A percentile compares a stretch with the other conserved stretches of the same genome.
Evolutionary conservation across 768 basidiomycete genomes (phyloP).

Genomic region (Termitomyces sp.): DNA sequence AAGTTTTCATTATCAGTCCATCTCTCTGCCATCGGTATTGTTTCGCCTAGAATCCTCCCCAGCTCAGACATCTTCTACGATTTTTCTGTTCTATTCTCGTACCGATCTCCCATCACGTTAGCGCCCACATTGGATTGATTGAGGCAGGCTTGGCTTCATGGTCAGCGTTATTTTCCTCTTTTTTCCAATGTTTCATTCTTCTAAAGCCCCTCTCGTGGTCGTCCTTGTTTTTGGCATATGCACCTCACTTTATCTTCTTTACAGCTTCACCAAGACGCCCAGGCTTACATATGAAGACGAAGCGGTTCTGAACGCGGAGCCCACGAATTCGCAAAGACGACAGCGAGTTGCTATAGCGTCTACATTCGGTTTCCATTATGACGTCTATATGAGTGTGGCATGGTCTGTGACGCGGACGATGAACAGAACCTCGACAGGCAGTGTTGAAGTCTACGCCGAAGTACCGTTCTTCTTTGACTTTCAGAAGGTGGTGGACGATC

Average conservation of each 20-base stretch:
- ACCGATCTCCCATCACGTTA: too few relatives aligned
- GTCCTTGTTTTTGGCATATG: background rate
- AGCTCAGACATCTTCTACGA: too few relatives aligned
- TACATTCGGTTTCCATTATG: conserved; percentile 30
- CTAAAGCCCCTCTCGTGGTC: background rate
- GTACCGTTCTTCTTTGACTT: conserved; percentile 29
- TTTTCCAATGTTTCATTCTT: background rate
- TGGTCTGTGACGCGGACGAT: conserved; percentile 29
- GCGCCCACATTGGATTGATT: background rate
- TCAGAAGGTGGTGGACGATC: conserved; percentile 26
- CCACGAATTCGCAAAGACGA: conserved; percentile 14
- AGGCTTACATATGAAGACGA: background rate
- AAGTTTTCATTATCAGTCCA: too few relatives aligned
- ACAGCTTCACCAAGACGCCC: background rate
- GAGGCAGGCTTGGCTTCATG: background rate
- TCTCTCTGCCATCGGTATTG: too few relatives aligned
- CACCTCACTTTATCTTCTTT: conserved; percentile 5
- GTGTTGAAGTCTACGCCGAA: conserved; percentile 28
- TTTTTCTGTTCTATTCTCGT: too few relatives aligned
- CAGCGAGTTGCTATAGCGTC: conserved; percentile 32
- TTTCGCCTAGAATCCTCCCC: too few relatives aligned
- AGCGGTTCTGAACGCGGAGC: background rate
- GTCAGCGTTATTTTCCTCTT: background rate
- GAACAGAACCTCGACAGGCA: conserved; percentile 13
- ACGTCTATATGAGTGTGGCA: conserved; percentile 34